Percentiles rank a stretch among this genome's conserved stretches.
These are phyloP conservation scores for Phytophthora europaea DNA, from an alignment of 352 stramenopile genomes.

Conservation along the genomic window DNA sequence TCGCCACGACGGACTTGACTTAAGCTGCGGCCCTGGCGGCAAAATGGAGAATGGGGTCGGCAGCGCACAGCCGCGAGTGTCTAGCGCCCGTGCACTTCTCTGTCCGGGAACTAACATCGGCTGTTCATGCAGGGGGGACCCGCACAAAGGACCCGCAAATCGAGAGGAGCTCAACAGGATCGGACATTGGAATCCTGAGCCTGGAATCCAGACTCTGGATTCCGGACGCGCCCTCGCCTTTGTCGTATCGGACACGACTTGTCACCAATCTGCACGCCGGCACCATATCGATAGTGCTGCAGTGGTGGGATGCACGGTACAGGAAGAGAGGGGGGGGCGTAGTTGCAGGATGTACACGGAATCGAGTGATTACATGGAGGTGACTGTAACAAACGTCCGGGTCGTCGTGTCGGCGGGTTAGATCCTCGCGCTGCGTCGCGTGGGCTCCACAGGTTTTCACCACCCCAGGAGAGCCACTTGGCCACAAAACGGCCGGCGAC, in stretches of 20 bases:
- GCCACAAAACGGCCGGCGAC: constrained; percentile 20
- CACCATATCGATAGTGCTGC: neutral
- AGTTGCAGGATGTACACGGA: neutral
- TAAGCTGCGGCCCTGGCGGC: constrained; percentile 18
- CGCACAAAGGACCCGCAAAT: constrained; percentile 22
- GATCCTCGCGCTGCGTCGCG: constrained; percentile 30
- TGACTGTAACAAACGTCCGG: neutral
- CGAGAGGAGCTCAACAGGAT: constrained; percentile 30
- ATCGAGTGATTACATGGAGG: constrained; percentile 1
- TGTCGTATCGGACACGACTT: neutral
- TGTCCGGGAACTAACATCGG: constrained; percentile 37
- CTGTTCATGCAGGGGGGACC: constrained; percentile 12
- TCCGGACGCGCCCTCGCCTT: neutral
- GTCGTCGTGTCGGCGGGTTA: constrained; percentile 27
- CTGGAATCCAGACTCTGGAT: neutral
- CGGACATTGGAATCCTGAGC: constrained; percentile 3
- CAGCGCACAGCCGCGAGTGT: constrained; percentile 1
- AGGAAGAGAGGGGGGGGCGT: neutral
- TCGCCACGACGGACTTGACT: neutral
- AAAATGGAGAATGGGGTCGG: constrained; percentile 40
- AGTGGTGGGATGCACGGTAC: neutral
- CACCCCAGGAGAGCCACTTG: constrained; percentile 27
- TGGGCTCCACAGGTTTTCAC: constrained; percentile 32
- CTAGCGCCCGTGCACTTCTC: constrained; percentile 33
- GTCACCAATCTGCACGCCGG: neutral